phyloP scores from a whole-genome alignment of 2,329 filamentous ascomycete species.

The Trichoderma simmonsii region DNA sequence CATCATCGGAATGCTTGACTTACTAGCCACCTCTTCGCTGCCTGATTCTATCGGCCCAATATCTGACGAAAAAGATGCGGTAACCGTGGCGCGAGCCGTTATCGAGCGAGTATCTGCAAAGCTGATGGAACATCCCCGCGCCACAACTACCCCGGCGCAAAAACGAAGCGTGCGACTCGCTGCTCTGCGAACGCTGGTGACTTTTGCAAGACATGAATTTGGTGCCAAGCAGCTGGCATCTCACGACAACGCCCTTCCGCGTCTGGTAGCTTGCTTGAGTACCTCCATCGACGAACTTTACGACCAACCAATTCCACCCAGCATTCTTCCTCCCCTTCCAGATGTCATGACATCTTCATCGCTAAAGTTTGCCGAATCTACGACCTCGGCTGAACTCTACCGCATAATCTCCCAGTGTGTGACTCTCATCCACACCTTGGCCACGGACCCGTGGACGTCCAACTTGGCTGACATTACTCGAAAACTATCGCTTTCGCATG shows the following conservation, averaged over 20 bases:
- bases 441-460: constrained; percentile 47
- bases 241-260: constrained; percentile 68
- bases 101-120: constrained; percentile 63
- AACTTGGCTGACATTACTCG: constrained; percentile 59
- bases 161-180: constrained; percentile 45
- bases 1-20: constrained; percentile 60
- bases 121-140: constrained; percentile 54
- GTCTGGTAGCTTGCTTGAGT: constrained; percentile 64
- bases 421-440: constrained; percentile 49
- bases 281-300: constrained; percentile 72
- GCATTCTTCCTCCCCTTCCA: constrained; percentile 32
- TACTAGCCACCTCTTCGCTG: constrained; percentile 65
- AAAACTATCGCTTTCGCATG: constrained; percentile 67
- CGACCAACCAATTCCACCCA: constrained; percentile 47
- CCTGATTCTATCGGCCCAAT: constrained; percentile 66
- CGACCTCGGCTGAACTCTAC: constrained; percentile 35
- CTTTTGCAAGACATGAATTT: constrained; percentile 60
- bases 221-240: constrained; percentile 63
- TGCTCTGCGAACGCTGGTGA: constrained; percentile 52
- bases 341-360: constrained; percentile 10
- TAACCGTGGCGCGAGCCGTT: constrained; percentile 45
- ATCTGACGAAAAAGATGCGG: constrained; percentile 40
- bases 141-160: constrained; percentile 35
- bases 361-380: constrained; percentile 20
- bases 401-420: constrained; percentile 49